Base-by-base conservation (phyloP, 192 early-diverging fungal species). In the Dissophora ornata region DNA sequence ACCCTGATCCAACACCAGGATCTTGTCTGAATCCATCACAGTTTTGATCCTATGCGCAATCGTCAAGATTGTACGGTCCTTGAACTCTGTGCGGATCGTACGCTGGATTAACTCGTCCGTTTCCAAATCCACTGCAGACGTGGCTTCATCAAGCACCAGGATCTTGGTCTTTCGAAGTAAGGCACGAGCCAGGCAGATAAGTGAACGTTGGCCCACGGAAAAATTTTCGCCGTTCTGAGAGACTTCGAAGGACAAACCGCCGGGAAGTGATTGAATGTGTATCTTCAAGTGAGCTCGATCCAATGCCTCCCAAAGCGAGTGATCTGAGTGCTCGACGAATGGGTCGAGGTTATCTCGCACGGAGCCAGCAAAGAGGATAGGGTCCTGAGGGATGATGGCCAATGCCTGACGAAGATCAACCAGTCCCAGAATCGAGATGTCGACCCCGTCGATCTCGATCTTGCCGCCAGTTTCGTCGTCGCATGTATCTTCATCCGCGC, bases 1-100 rank as follows among this genome's bases (percentile, higher is more conserved):
- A 10, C 96, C 96, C 46, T 88, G 85, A 62, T 94, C 69, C 54
- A 82, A n/a, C 5, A 95, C 93, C 21, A 95, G 50, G 9, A 97
- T 90, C 22, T 87, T 80, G 81, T 97, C 95, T 49, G 92, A 95
- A 58, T 90, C 91, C 57, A 92, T 90, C 22, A 97, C 88, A 1
- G 95, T 95, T 59, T 89, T 86, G 36, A 96, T 61, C 21, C 96
- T 87, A 67, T 98, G 97, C 5, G 97, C 97, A 70, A 99, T 94
- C 54, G 90, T 91, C 40, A 99, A 66, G 41, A 97, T 74, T 3
- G 97, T 98, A 21, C 87, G 84, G 32, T 90, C 81, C 11, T 75
- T 79, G 79, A 96, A 94, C 61, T 87, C 83, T 25, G 84, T 80
- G 18, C 90, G 86, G 57, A 98, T 96, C 0, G 96, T 93, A 12